Percentiles rank a stretch among this genome's conserved stretches.
Conservation (phyloP, 148 eudicot genomes). For the Vaccinium corymbosum region DNA sequence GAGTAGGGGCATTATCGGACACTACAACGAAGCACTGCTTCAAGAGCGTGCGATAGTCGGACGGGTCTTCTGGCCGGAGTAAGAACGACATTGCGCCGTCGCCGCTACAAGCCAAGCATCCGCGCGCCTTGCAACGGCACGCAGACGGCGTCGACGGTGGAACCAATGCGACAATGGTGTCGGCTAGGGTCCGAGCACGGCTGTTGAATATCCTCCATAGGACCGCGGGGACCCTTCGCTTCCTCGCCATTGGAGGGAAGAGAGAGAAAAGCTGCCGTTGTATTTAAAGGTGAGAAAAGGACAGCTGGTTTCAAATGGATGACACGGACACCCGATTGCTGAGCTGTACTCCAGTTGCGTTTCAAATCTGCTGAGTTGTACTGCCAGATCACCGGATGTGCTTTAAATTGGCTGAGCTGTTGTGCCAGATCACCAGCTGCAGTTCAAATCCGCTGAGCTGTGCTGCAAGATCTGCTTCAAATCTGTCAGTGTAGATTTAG, state of each 20-base stretch:
- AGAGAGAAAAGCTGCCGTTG: not conserved
- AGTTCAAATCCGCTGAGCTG: too few species aligned
- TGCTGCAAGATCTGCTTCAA: too few species aligned
- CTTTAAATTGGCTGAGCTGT: not conserved
- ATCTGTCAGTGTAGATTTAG: not conserved
- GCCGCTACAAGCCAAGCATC: conserved; percentile 50
- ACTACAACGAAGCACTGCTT: conserved; percentile 56
- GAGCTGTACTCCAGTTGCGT: not conserved
- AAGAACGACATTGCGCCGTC: conserved; percentile 41
- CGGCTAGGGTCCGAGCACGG: conserved; percentile 49
- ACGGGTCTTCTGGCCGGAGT: conserved; percentile 44
- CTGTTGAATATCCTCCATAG: conserved; percentile 48
- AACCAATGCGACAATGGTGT: conserved; percentile 47
- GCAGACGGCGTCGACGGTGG: conserved; percentile 26
- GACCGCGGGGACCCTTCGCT: conserved; percentile 52
- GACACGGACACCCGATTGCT: not conserved
- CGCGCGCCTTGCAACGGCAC: conserved; percentile 42
- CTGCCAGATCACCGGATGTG: not conserved
- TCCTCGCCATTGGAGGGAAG: conserved; percentile 26
- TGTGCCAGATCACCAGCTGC: too few species aligned
- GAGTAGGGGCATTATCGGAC: conserved; percentile 47
- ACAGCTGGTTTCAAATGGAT: not conserved
- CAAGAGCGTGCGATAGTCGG: conserved; percentile 51
- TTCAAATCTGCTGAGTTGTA: not conserved
- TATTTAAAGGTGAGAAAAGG: not conserved